Percentiles rank a stretch among this genome's conserved stretches.
Evolutionary conservation across 805 yeast genomes (phyloP).

Genomic region (Saccharomycopsis babjevae): DNA sequence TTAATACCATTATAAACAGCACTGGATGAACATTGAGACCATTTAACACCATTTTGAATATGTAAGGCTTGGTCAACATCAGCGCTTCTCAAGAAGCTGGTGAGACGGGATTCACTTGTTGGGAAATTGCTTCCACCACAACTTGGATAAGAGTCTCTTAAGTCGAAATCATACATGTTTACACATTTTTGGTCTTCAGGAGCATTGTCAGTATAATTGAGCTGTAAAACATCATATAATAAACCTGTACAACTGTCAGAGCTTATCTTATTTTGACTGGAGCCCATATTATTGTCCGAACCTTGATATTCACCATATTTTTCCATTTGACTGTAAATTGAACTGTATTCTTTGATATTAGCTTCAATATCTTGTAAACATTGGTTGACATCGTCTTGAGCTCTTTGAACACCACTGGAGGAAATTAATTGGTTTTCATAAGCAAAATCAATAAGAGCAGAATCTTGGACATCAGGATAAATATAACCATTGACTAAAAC

Average conservation of each 20-base stretch:
- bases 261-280: conserved; percentile 9
- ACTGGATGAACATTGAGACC: conserved; percentile 68
- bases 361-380: conserved; percentile 3
- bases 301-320: conserved; percentile 16
- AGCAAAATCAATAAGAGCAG: conserved; percentile 10
- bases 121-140: conserved; percentile 94
- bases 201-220: conserved; percentile 5
- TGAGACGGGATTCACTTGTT: conserved; percentile 40
- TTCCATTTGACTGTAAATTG: conserved; percentile 10
- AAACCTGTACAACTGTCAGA: conserved; percentile 1
- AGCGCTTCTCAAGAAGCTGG: conserved; percentile 39
- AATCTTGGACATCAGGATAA: conserved; percentile 69
- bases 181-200: conserved; percentile 40
- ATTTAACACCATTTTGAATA: conserved; percentile 32
- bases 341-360: conserved; percentile 2
- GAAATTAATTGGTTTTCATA: conserved; percentile 9
- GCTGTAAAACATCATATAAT: conserved; percentile 5
- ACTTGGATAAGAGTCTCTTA: conserved; percentile 65
- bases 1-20: conserved; percentile 42
- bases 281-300: background rate
- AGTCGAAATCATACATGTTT: conserved; percentile 74
- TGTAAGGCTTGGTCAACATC: conserved; percentile 46
- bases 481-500: conserved; percentile 93
- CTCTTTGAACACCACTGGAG: background rate
- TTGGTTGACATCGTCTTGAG: conserved; percentile 5